Evolutionary conservation across 2,329 filamentous ascomycete species (phyloP).

Genomic region (Gliomastix tumulicola): DNA sequence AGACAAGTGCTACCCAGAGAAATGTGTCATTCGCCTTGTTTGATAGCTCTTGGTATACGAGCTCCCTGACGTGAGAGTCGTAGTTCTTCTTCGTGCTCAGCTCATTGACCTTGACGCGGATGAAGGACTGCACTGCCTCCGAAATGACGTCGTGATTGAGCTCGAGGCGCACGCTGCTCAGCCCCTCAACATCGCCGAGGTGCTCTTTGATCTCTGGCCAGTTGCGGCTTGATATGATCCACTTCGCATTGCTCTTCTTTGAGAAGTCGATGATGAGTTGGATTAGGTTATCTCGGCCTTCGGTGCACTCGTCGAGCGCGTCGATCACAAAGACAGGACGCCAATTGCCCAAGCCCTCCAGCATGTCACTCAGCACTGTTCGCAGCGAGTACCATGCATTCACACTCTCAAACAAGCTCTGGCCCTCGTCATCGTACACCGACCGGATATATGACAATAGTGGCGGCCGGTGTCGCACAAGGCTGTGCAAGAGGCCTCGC

Average conservation of each 20-base stretch:
- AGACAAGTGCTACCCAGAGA: constrained; percentile 10
- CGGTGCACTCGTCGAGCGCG: constrained; percentile 36
- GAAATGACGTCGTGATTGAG: constrained; percentile 24
- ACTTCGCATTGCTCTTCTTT: constrained; percentile 22
- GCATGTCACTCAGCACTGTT: constrained; percentile 26
- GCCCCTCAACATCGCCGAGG: constrained; percentile 12
- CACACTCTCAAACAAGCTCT: constrained; percentile 23
- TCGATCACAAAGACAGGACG: constrained; percentile 30
- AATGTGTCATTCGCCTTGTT: constrained; percentile 23
- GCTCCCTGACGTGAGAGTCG: not conserved
- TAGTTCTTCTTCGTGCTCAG: constrained; percentile 8
- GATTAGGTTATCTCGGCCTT: constrained; percentile 19
- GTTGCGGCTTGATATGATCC: constrained; percentile 37
- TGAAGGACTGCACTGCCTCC: constrained; percentile 23
- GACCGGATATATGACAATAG: constrained; percentile 24
- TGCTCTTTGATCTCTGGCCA: constrained; percentile 23
- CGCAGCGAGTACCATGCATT: constrained; percentile 26
- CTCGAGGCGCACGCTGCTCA: constrained; percentile 22
- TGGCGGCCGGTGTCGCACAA: constrained; percentile 23
- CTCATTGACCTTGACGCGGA: constrained; percentile 18
- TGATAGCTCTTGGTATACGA: constrained; percentile 8
- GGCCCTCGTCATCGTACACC: constrained; percentile 20
- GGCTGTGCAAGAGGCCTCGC: constrained; percentile 29
- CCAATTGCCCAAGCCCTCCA: constrained; percentile 21
- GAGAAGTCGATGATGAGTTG: constrained; percentile 10